Base-by-base conservation (phyloP, 257 asterid genomes). In the Plantago elongata region DNA sequence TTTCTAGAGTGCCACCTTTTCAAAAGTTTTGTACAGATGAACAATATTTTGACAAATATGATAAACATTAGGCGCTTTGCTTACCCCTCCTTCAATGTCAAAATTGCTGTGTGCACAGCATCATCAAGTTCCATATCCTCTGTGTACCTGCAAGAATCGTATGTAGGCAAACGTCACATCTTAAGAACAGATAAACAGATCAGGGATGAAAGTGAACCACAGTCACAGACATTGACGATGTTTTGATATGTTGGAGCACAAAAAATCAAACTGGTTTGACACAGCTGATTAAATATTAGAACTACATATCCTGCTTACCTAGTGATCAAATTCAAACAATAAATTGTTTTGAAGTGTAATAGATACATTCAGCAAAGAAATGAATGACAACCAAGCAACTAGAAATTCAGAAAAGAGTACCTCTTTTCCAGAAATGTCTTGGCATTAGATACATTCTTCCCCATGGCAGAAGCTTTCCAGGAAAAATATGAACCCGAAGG, bases 391-490 rank as follows among this genome's bases (percentile, higher is more conserved):
- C 40, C 40, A 34, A 34, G 40, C 8, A 34, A 34, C 8, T 34
- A 34, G 40, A 34, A 34, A 34, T 7, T 34, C 40, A 34, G 8
- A 34, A 34, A 34, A 7, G 40, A 4, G 65, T 63, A 87, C 99
- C 99, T 85, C 79, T 93, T 93, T 72, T 93, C 99, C 58, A 89
- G 90, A 79, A 93, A 93, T 4, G 99, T 89, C 79, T 93, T 93
- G 17, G 99, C 99, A 58, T 93, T 93, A 51, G 99, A 89, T 52
- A 93, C 99, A 78, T 93, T 93, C 84, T 93, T 93, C 44, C 99
- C 99, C 99, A 93, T 87, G 67, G 99, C 99, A 38, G 99, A 93
- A 76, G 99, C 99, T 77, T 93, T 93, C 99, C 99, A 93, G 38
- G 97, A 93, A 74, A 89, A 93, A 75, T 93, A 93, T 6, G 99